Percentiles rank a stretch among this genome's conserved stretches.
Evolutionary conservation across 2,329 filamentous ascomycete genomes (phyloP).

Genomic region (Ophiostoma angusticollis): DNA sequence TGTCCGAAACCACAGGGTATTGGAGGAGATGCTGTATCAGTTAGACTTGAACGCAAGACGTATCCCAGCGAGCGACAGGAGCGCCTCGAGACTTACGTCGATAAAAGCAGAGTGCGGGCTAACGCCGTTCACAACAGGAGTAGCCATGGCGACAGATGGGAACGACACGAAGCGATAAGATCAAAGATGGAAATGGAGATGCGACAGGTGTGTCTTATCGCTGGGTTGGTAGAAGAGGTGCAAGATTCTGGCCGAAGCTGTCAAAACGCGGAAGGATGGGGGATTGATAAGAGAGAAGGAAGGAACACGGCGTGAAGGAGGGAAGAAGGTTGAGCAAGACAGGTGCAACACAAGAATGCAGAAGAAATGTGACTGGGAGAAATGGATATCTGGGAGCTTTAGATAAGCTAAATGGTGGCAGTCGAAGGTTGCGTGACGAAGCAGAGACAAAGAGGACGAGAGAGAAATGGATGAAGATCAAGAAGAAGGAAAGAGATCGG

Average conservation of each 20-base stretch:
- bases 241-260: too few species aligned
- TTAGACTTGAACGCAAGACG: not conserved
- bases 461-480: too few species aligned
- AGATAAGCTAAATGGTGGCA: not conserved
- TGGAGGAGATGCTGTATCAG: constrained; percentile 60
- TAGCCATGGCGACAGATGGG: constrained; percentile 10
- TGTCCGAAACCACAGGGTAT: constrained; percentile 73
- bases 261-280: too few species aligned
- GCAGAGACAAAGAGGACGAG: not conserved
- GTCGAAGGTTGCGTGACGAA: too few species aligned
- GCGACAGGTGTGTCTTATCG: too few species aligned
- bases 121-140: constrained; percentile 13
- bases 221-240: not conserved
- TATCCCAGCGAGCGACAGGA: not conserved
- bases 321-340: not conserved
- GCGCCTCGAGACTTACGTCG: constrained; percentile 6
- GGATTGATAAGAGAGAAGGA: not conserved
- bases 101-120: constrained; percentile 13
- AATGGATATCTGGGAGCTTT: too few species aligned
- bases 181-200: too few species aligned
- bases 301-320: not conserved
- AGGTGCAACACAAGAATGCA: constrained; percentile 1
- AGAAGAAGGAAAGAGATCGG: not conserved
- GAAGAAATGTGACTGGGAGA: too few species aligned
- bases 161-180: too few species aligned